phyloP scores from a whole-genome alignment of 495 filamentous ascomycete species.

The Alectoria sarmentosa region DNA sequence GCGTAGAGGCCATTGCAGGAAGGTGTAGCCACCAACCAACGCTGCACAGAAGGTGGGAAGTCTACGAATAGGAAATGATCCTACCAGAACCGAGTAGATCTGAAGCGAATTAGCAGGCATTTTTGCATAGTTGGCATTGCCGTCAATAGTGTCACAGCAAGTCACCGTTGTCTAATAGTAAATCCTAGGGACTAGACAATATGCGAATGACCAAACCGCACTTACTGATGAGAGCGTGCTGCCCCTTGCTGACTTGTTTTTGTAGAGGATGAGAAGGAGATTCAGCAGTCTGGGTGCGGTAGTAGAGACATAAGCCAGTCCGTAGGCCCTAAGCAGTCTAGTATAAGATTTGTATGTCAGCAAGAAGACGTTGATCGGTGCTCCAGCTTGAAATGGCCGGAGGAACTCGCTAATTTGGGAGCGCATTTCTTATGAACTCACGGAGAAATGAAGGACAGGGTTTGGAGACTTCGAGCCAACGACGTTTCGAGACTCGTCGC shows the following conservation, averaged over 20 bases:
- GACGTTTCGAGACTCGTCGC: neutral
- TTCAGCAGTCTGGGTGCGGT: constrained; percentile 18
- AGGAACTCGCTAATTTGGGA: neutral
- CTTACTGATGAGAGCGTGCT: constrained; percentile 10
- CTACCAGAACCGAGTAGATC: constrained; percentile 29
- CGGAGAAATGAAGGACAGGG: neutral
- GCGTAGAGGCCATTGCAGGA: constrained; percentile 49
- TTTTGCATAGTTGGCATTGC: neutral
- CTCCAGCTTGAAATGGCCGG: neutral
- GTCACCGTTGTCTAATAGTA: too few relatives aligned
- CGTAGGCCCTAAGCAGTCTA: constrained; percentile 22
- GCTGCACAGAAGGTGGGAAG: constrained; percentile 80
- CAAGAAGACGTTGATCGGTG: neutral
- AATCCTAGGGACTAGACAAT: neutral
- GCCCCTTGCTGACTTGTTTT: constrained; percentile 1
- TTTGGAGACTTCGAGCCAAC: neutral
- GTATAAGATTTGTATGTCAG: neutral
- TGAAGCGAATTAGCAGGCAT: constrained; percentile 7
- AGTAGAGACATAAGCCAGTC: constrained; percentile 15
- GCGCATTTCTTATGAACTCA: neutral
- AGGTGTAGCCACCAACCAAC: constrained; percentile 67
- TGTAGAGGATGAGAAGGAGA: constrained; percentile 11
- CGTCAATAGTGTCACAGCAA: neutral
- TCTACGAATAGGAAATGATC: constrained; percentile 39
- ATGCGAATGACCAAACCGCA: neutral